Evolutionary conservation across 192 early-diverging fungal genomes (phyloP), one percentile per base, ranked within the genome.

Genomic region (Coemansia sp.): DNA sequence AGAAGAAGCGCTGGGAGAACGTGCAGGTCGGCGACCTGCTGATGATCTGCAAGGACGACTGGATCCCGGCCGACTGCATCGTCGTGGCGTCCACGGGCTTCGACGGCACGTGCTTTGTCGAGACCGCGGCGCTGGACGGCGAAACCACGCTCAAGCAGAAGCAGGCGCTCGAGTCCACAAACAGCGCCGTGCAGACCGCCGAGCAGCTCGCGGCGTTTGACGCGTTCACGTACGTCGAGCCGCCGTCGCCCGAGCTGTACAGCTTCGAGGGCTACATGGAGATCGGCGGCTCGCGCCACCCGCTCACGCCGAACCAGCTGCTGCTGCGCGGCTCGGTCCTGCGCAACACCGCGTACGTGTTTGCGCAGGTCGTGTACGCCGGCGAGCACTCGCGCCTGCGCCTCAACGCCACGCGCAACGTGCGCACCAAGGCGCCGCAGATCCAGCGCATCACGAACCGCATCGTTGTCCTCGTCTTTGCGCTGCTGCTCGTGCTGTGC

Each of bases 141-240:
- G 93, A 95, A 59, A 92, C 92, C 14, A 93, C 92, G 81, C 77
- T 95, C 30, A 95, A 94, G 80, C 89, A 91, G 65, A 75, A 85
- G 56, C 88, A 91, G 61, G 87, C 87, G 11, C 69, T 91, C 48
- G 82, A 80, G 35, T 78, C 59, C 10, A 91, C 84, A 21, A 84
- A 84, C 63, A 24, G 48, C 14, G 79, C 53, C 23, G 70, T 82
- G 35, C 74, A 72, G 58, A 74, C 80, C 4, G 64, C 69, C 63
- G 71, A 73, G 64, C 75, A 82, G 68, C 64, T 82, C 44, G 69
- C 57, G 0, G 60, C 72, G 5, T 65, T 77, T 38, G 67, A 58
- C 35, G 68, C 69, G n/a, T 65, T 69, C 16, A 73, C 89, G 16
- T 80, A 85, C 11, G 84, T 89, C 0, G 92, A 93, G 77, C 72